Conservation (phyloP, 2,329 filamentous ascomycete species). For the Tolypocladium endophyticum region DNA sequence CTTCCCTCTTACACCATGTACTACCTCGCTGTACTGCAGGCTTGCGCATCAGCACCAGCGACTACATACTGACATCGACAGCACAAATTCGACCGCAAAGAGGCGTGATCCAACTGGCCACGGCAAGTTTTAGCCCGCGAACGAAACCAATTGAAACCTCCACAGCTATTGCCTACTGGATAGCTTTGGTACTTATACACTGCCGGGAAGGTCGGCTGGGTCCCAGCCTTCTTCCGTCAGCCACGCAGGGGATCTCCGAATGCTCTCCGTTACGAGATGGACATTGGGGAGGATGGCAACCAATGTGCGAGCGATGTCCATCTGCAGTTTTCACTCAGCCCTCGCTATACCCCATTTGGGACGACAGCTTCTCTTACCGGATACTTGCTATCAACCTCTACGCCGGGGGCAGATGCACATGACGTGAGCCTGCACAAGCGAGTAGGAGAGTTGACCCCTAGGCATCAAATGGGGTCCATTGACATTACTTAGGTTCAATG, state of each 20-base stretch:
- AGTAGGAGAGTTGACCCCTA: too few relatives aligned
- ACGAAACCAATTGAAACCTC: too few relatives aligned
- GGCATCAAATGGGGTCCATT: too few relatives aligned
- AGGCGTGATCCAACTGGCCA: too few relatives aligned
- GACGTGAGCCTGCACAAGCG: not conserved
- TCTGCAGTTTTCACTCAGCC: not conserved
- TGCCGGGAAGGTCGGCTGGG: not conserved
- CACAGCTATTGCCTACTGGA: too few relatives aligned
- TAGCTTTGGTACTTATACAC: too few relatives aligned
- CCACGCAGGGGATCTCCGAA: not conserved
- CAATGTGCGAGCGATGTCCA: not conserved
- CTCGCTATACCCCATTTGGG: not conserved
- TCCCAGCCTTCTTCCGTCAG: not conserved
- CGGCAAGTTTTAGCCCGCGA: too few relatives aligned
- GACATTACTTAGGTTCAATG: too few relatives aligned
- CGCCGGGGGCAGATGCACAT: not conserved
- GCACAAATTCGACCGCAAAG: too few relatives aligned
- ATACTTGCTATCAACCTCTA: not conserved
- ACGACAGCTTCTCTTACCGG: not conserved
- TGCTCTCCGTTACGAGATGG: not conserved
- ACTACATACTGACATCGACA: too few relatives aligned
- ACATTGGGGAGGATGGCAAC: not conserved
- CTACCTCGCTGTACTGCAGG: too few relatives aligned
- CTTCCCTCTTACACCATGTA: not conserved
- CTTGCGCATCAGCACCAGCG: too few relatives aligned